phyloP scores from a whole-genome alignment of 2,329 filamentous ascomycete species.

The Blumeria hordei region DNA sequence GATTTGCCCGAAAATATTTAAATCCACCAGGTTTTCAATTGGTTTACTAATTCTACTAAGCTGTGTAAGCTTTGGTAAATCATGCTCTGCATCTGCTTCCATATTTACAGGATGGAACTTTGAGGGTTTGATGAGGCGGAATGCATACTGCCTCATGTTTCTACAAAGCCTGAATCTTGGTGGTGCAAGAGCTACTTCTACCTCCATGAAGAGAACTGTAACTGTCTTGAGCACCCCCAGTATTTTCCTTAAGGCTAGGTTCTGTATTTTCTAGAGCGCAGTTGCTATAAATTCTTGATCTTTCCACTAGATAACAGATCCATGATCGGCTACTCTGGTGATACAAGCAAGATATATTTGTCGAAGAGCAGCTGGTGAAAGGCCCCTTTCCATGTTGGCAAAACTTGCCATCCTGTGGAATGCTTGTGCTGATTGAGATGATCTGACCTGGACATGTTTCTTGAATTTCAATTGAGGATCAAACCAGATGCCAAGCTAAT shows the following conservation, averaged over 20 bases:
- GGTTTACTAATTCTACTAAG: neutral
- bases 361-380: too few relatives aligned
- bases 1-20: neutral
- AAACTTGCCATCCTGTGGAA: neutral
- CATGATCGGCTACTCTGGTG: neutral
- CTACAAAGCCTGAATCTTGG: neutral
- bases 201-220: neutral
- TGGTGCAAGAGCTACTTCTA: neutral
- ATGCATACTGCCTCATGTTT: too few relatives aligned
- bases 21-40: neutral
- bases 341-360: too few relatives aligned
- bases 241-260: neutral
- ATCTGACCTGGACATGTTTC: neutral
- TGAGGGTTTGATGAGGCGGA: neutral
- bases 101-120: neutral
- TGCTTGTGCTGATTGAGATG: neutral
- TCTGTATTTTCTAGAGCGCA: neutral
- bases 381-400: too few relatives aligned
- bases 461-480: neutral
- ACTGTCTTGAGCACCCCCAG: neutral
- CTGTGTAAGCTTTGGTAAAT: neutral
- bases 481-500: neutral
- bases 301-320: neutral
- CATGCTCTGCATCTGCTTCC: neutral
- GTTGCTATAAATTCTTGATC: neutral